Evolutionary conservation across 2,329 filamentous ascomycete species (phyloP).

Genomic region (Mycosphaerella arachidis): DNA sequence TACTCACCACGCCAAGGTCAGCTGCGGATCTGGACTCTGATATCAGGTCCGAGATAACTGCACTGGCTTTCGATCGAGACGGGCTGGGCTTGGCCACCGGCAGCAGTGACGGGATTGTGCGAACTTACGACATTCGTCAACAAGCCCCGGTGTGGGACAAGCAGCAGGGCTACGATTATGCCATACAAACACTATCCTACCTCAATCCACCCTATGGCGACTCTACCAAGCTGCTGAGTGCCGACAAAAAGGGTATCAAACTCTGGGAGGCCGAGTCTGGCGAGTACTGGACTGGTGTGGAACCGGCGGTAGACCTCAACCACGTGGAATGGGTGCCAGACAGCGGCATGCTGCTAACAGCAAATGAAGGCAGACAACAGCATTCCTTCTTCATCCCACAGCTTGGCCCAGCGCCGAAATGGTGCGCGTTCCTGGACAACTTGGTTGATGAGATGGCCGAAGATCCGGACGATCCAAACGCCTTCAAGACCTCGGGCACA

Average conservation of each 20-base stretch:
- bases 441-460: slow-evolving; percentile 99
- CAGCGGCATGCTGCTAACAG: slow-evolving; percentile 90
- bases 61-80: slow-evolving; percentile 77
- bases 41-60: slow-evolving; percentile 65
- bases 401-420: slow-evolving; percentile 85
- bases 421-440: slow-evolving; percentile 96
- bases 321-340: slow-evolving; percentile 89
- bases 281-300: slow-evolving; percentile 89
- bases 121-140: slow-evolving; percentile 87
- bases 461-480: slow-evolving; percentile 59
- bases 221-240: slow-evolving; percentile 47
- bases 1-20: slow-evolving; percentile 56
- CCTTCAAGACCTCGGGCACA: slow-evolving; percentile 43
- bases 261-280: slow-evolving; percentile 84
- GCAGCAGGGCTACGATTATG: slow-evolving; percentile 91
- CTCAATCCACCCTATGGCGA: slow-evolving; percentile 50
- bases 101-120: slow-evolving; percentile 79
- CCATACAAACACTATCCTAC: slow-evolving; percentile 77
- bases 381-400: slow-evolving; percentile 94
- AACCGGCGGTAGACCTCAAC: slow-evolving; percentile 91
- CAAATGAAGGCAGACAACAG: slow-evolving; percentile 93
- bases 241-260: slow-evolving; percentile 95
- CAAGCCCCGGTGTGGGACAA: slow-evolving; percentile 82
- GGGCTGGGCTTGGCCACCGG: slow-evolving; percentile 83
- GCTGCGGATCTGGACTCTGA: slow-evolving; percentile 25